Percentiles rank a stretch among this genome's conserved stretches.
phyloP scores from a whole-genome alignment of 495 filamentous ascomycete genomes.

The Recurvomyces mirabilis region DNA sequence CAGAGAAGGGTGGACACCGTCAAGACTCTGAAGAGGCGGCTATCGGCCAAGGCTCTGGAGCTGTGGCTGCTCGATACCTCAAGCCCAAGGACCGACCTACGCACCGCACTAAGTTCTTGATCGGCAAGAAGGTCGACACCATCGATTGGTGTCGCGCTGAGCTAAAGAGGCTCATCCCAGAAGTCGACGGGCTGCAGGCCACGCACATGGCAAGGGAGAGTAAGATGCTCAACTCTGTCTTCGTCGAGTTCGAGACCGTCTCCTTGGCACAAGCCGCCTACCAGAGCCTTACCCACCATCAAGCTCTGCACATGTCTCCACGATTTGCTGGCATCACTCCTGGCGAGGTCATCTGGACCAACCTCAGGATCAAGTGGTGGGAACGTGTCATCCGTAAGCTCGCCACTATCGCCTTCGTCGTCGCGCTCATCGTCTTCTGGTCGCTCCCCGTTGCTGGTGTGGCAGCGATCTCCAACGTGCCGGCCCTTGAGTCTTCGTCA shows the following conservation, averaged over 20 bases:
- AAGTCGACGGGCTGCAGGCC: slow-evolving; percentile 64
- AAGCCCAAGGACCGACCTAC: slow-evolving; percentile 72
- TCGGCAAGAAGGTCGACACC: slow-evolving; percentile 89
- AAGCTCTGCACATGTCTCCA: slow-evolving; percentile 85
- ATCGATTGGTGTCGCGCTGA: slow-evolving; percentile 86
- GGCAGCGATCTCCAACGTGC: slow-evolving; percentile 77
- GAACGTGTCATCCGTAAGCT: slow-evolving; percentile 64
- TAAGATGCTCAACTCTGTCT: slow-evolving; percentile 62
- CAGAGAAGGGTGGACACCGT: slow-evolving; percentile 54
- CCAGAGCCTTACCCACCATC: slow-evolving; percentile 80
- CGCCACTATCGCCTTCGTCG: slow-evolving; percentile 57
- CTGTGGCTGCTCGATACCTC: slow-evolving; percentile 63
- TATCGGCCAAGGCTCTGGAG: slow-evolving; percentile 38
- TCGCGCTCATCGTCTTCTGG: slow-evolving; percentile 85
- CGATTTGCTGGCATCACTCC: slow-evolving; percentile 80
- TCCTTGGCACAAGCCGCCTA: slow-evolving; percentile 75
- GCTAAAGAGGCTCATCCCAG: slow-evolving; percentile 69
- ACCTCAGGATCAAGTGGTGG: slow-evolving; percentile 81
- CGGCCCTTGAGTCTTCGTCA: slow-evolving; percentile 46
- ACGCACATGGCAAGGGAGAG: slow-evolving; percentile 56
- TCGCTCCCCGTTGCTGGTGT: slow-evolving; percentile 83
- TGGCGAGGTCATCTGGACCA: slow-evolving; percentile 78
- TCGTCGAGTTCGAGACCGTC: slow-evolving; percentile 78
- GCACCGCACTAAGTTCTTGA: slow-evolving; percentile 64
- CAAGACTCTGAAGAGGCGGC: slow-evolving; percentile 33